Evolutionary conservation across 306 rosid species (phyloP).

Genomic region (Boehmeria nivea): DNA sequence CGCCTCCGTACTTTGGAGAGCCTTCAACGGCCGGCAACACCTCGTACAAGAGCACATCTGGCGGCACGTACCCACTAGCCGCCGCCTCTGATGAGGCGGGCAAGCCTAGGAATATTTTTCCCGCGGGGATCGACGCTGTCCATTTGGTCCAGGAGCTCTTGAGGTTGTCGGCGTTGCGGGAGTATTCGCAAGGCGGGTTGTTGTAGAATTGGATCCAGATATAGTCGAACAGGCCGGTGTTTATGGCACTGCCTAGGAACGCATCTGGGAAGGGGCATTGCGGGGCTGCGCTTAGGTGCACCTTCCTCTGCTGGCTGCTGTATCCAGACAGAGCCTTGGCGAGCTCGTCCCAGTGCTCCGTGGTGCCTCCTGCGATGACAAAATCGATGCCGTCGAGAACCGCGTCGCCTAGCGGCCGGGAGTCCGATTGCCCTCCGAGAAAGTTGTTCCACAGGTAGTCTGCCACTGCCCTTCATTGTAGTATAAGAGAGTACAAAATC

Average conservation of each 20-base stretch:
- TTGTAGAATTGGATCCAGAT: slow-evolving; percentile 38
- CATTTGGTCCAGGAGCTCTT: slow-evolving; percentile 22
- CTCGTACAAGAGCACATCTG: slow-evolving; percentile 4
- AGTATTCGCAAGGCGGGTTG: slow-evolving; percentile 11
- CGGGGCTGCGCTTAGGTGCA: slow-evolving; percentile 32
- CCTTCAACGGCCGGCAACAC: slow-evolving; percentile 20
- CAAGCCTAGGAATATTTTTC: slow-evolving; percentile 15
- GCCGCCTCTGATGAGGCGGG: slow-evolving; percentile 7
- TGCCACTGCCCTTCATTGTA: background rate
- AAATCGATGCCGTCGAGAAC: slow-evolving; percentile 32
- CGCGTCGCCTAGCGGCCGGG: slow-evolving; percentile 29
- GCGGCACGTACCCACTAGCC: slow-evolving; percentile 10
- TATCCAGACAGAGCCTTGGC: background rate
- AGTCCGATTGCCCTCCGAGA: slow-evolving; percentile 20
- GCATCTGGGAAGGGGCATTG: slow-evolving; percentile 27
- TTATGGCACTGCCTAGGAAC: background rate
- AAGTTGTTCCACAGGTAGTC: background rate
- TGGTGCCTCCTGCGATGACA: slow-evolving; percentile 27
- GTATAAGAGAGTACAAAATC: no score
- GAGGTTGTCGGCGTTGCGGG: slow-evolving; percentile 12
- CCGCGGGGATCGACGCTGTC: slow-evolving; percentile 16
- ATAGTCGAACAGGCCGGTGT: slow-evolving; percentile 30
- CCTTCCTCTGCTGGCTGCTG: background rate
- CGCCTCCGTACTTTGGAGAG: slow-evolving; percentile 18
- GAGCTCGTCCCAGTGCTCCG: slow-evolving; percentile 1